These are phyloP conservation scores for Pseudopithomyces chartarum DNA, from an alignment of 2,329 filamentous ascomycete genomes.

Conservation along the genomic window DNA sequence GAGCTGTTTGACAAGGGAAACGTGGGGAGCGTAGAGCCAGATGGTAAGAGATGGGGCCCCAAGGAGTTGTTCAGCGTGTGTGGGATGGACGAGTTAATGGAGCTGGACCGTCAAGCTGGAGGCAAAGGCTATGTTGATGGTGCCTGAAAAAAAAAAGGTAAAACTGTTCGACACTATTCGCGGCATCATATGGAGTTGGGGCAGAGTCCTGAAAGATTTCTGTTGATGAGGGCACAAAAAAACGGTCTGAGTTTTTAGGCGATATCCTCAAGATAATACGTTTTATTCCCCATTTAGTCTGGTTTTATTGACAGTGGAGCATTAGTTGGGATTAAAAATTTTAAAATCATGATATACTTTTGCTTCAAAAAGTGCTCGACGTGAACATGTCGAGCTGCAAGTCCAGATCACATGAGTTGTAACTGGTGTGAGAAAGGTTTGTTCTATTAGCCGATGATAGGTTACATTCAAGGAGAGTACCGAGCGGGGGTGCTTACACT, in stretches of 20 bases:
- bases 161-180: background rate
- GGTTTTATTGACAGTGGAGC: too few species aligned
- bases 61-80: slow-evolving; percentile 58
- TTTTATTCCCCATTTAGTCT: too few species aligned
- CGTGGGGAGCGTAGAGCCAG: slow-evolving; percentile 43
- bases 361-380: too few species aligned
- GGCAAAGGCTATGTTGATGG: slow-evolving; percentile 40
- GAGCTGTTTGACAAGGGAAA: slow-evolving; percentile 34
- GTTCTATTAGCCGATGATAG: too few species aligned
- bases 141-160: slow-evolving; percentile 7
- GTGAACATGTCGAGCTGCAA: too few species aligned
- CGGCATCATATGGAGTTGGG: background rate
- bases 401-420: too few species aligned
- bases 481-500: background rate
- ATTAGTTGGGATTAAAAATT: too few species aligned
- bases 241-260: too few species aligned
- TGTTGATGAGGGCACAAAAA: too few species aligned
- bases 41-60: slow-evolving; percentile 52
- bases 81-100: slow-evolving; percentile 57
- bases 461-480: background rate
- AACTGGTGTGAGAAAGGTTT: too few species aligned
- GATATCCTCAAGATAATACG: too few species aligned
- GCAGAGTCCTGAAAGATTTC: background rate
- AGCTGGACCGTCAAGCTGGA: slow-evolving; percentile 55
- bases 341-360: too few species aligned